A percentile compares a stretch with the other conserved stretches of the same genome.
Conservation (phyloP, 179 eudicot genomes). For the Actinidia polygama region DNA sequence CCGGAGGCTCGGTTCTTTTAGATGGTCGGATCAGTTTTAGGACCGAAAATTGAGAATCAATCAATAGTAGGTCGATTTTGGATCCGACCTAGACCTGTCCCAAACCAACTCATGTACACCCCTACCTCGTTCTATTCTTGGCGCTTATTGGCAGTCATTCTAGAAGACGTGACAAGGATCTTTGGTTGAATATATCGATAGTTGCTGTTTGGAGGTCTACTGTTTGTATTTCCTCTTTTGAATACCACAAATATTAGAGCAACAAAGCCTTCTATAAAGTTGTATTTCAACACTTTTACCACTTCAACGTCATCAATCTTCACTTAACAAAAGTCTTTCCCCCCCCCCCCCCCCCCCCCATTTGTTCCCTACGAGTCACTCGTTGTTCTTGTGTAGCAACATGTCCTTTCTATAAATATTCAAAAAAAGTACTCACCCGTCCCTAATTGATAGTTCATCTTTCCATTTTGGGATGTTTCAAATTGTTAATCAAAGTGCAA, state of each 20-base stretch:
- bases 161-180: neutral
- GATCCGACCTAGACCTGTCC: too few relatives aligned
- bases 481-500: too few relatives aligned
- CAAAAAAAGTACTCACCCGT: too few relatives aligned
- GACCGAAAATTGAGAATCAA: too few relatives aligned
- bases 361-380: neutral
- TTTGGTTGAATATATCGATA: neutral
- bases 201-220: neutral
- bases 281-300: neutral
- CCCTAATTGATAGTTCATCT: too few relatives aligned
- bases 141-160: neutral
- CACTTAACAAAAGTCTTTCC: neutral
- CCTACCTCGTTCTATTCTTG: too few relatives aligned
- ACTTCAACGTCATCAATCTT: neutral
- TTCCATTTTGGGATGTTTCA: too few relatives aligned
- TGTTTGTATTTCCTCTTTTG: neutral
- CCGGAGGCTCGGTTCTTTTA: too few relatives aligned
- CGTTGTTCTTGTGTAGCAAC: neutral
- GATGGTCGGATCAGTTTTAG: too few relatives aligned
- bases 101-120: too few relatives aligned
- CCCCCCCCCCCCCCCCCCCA: neutral
- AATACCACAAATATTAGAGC: conserved; percentile 1
- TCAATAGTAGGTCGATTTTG: too few relatives aligned
- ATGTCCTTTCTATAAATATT: neutral
- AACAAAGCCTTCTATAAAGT: neutral